Conservation (phyloP, 805 yeast genomes). For the Yarrowia yakushimensis region DNA sequence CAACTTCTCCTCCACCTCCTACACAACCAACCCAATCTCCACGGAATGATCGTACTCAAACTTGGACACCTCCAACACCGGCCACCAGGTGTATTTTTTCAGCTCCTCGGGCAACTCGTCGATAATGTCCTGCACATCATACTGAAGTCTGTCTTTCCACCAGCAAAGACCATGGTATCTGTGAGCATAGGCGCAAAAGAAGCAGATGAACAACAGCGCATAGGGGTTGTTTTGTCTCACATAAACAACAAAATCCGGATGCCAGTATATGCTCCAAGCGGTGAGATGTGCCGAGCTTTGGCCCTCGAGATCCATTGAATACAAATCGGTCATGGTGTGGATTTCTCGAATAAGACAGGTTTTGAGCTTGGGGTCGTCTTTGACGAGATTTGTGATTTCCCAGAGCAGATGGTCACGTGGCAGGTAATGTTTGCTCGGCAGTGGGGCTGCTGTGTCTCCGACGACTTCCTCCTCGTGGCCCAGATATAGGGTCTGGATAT, state of each 20-base stretch:
- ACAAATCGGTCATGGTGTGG: not conserved
- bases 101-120: not conserved
- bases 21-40: not conserved
- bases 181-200: not conserved
- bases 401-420: not conserved
- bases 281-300: not conserved
- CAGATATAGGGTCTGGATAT: not conserved
- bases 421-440: not conserved
- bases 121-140: not conserved
- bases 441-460: not conserved
- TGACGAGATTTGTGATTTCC: not conserved
- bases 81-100: not conserved
- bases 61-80: not conserved
- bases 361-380: not conserved
- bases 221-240: not conserved
- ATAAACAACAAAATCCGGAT: not conserved
- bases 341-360: not conserved
- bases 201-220: not conserved
- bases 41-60: not conserved
- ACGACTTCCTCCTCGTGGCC: not conserved
- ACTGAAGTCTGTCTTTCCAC: not conserved
- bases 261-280: not conserved
- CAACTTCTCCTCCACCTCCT: no score
- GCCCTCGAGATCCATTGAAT: not conserved
- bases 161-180: not conserved